Conservation (phyloP, 2,329 filamentous ascomycete species). For the Remersonia thermophila region DNA sequence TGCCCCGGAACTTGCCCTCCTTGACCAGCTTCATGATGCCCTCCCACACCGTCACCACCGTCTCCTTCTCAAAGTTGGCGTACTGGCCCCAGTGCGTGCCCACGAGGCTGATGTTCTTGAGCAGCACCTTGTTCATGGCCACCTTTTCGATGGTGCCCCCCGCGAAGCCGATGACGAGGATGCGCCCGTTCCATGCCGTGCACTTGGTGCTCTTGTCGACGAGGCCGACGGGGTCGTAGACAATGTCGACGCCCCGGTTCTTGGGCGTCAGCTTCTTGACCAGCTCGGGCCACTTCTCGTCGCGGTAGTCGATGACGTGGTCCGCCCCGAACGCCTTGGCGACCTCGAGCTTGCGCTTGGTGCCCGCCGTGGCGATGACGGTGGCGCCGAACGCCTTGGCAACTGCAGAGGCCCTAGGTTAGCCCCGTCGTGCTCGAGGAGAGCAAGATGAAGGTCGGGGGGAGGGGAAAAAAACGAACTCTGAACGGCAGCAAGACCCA, state of each 20-base stretch:
- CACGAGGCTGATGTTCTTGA: constrained; percentile 88
- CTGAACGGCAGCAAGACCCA: constrained; percentile 83
- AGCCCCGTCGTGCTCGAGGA: background rate
- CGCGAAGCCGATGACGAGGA: constrained; percentile 83
- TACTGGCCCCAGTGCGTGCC: constrained; percentile 91
- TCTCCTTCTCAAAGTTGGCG: constrained; percentile 56
- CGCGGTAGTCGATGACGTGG: constrained; percentile 64
- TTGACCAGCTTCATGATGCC: constrained; percentile 69
- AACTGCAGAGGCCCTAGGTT: constrained; percentile 34
- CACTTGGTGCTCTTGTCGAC: constrained; percentile 84
- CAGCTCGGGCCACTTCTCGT: constrained; percentile 48
- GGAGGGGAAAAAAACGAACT: constrained; percentile 24
- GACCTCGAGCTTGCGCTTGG: constrained; percentile 64
- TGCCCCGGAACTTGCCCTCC: constrained; percentile 67
- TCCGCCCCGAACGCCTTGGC: constrained; percentile 76
- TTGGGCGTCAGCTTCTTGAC: constrained; percentile 70
- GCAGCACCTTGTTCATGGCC: constrained; percentile 76
- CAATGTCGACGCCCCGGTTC: constrained; percentile 69
- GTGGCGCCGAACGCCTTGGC: constrained; percentile 85
- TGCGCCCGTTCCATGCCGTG: constrained; percentile 80
- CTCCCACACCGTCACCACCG: constrained; percentile 63
- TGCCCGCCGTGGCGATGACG: constrained; percentile 86
- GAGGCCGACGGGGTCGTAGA: constrained; percentile 87
- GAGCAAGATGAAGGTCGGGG: no score
- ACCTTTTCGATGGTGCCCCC: constrained; percentile 81